Base-by-base conservation (phyloP, 352 stramenopile genomes). In the Phytophthora boehmeriae region DNA sequence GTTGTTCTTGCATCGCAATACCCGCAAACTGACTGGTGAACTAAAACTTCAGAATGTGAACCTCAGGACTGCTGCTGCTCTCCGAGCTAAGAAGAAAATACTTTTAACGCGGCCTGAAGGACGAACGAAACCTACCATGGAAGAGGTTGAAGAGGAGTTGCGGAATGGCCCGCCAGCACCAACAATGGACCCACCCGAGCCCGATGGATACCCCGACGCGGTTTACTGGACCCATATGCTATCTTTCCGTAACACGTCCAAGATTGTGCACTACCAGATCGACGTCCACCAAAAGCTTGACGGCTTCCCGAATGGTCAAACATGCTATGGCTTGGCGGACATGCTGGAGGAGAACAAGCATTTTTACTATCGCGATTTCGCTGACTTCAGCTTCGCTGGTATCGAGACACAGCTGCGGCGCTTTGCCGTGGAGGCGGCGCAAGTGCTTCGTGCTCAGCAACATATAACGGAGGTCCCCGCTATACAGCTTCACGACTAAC, bases 191-290 rank as follows among this genome's bases (percentile, higher is more conserved):
- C 34, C 56, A 10, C 56, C 46, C 8, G 56, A 55, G 25, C 23
- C 53, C 1, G 70, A 73, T 42, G 46, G 66, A 44, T 58, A 73
- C 6, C 63, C 68, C 17, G 76, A 86, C 36, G 77, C 73, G 1
- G 50, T 71, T 8, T 77, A 89, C 38, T 87, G 83, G 73, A 89
- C 79, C 4, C 80, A 90, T 44, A 42, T 92, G 44, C 54, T 87
- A 48, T 74, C 79, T 28, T 83, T 92, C 65, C 79, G 84, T 59
- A 61, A 56, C 14, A 74, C 61, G 17, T 75, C 59, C 0, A 57
- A 30, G n/a, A 54, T 55, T 0, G 52, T 45, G 2, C 51, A 86
- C 56, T 89, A 84, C 59, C 60, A 60, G 36, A 75, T 89, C 20
- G 76, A 87, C 45, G 76, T 79, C 34, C 88, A 75, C 59, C n/a